Evolutionary conservation across 2,329 filamentous ascomycete species (phyloP), one percentile per base, ranked within the genome.

Genomic region (Xylariaceae sp.): DNA sequence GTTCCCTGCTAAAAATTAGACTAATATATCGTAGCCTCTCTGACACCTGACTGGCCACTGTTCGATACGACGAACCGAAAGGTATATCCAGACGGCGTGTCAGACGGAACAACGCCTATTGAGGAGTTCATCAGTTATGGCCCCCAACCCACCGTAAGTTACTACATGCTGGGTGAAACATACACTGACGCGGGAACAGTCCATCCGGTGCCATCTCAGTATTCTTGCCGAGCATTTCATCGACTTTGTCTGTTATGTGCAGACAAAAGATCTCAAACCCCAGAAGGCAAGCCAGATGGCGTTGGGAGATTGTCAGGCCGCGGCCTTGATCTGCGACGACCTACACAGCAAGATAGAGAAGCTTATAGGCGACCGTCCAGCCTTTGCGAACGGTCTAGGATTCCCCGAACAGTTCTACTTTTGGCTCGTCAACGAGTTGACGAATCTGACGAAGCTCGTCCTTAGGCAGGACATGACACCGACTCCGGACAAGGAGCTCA

Each of bases 221-320:
- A 55, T 80, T 11, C 60, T 77, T 1, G 56, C 73, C 0, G 78
- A 82, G 52, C 68, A 69, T 4, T 80, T 77, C 55, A 65, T 79
- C 12, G 73, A 78, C 38, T 50, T 76, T 2, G 58, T 80, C 5
- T 56, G 59, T 20, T 74, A 73, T 56, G 75, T 71, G 41, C 67
- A 74, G 2, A 70, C 75, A 0, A 67, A 74, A 2, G 68, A 72
- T 6, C 76, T 76, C 63, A 80, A 79, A 53, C 67, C 72, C 2
- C 48, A 60, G 17, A 73, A 70, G 22, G 53, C 67, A 0, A 52
- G 59, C 3, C 64, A 70, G 1, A 62, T 65, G 0, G 61, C 67
- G 0, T 58, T 64, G 7, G 54, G 65, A 1, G 76, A 80, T 33
- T 67, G 70, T 33, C 62, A 66, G 2, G 76, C 72, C 42, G 63